phyloP scores from a whole-genome alignment of 352 stramenopile genomes.

The Phytophthora sansomeana region DNA sequence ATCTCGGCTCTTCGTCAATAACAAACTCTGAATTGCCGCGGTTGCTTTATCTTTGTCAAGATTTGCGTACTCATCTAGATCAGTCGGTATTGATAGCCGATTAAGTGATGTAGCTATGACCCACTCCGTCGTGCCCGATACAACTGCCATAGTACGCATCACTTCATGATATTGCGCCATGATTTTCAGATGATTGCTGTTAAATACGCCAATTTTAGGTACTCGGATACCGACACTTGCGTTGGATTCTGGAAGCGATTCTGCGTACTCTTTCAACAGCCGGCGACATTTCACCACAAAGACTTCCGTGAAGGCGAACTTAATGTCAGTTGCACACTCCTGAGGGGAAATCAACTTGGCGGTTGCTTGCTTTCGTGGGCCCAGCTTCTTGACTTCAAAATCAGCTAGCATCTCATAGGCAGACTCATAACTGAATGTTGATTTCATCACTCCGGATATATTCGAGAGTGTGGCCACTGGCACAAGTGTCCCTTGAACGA shows the following conservation, averaged over 20 bases:
- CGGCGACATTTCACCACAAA: neutral
- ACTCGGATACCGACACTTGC: neutral
- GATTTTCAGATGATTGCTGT: neutral
- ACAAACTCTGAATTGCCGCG: neutral
- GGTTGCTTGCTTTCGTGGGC: neutral
- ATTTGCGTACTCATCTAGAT: neutral
- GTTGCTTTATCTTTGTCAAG: neutral
- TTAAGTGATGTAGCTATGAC: neutral
- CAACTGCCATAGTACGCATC: neutral
- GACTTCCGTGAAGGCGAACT: neutral
- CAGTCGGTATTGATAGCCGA: neutral
- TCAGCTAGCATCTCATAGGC: neutral
- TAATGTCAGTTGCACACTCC: neutral
- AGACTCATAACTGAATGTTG: constrained; percentile 2
- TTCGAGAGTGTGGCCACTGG: neutral
- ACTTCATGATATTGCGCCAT: neutral
- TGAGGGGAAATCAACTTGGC: neutral
- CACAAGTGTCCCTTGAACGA: constrained; percentile 5
- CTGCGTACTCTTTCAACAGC: neutral
- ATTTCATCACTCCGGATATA: neutral
- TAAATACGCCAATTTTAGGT: neutral
- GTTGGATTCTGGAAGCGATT: neutral
- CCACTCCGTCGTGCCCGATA: neutral
- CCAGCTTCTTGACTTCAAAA: constrained; percentile 1
- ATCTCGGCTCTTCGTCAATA: neutral